These are phyloP conservation scores for Solanum hybrid DNA, from an alignment of 305 asterid genomes.

Conservation along the genomic window DNA sequence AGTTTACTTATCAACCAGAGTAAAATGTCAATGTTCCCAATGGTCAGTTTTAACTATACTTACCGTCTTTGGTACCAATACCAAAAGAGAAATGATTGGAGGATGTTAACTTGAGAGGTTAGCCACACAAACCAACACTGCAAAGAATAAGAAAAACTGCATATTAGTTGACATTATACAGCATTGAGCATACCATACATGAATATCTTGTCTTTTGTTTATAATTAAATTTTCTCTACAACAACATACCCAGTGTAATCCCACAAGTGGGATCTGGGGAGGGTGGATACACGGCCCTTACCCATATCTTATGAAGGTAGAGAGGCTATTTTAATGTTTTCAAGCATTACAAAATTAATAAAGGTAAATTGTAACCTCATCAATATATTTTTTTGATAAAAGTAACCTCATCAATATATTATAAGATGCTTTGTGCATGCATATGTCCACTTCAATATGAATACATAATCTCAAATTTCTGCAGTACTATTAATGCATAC, in stretches of 20 bases:
- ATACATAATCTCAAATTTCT: neutral
- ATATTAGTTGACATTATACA: neutral
- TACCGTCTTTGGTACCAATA: constrained; percentile 43
- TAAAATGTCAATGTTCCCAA: constrained; percentile 60
- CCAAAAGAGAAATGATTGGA: constrained; percentile 46
- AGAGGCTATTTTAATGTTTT: neutral
- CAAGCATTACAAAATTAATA: neutral
- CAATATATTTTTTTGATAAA: too few species aligned
- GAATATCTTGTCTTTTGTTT: neutral
- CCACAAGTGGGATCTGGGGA: neutral
- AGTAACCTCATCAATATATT: neutral
- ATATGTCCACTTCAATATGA: neutral
- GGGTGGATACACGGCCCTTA: neutral
- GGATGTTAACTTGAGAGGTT: constrained; percentile 55
- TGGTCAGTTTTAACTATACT: constrained; percentile 48
- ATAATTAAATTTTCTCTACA: neutral
- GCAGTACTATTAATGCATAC: neutral
- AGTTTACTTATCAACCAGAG: constrained; percentile 61
- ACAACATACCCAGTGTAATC: neutral
- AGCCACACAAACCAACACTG: constrained; percentile 88
- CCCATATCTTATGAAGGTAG: neutral
- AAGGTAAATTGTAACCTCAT: neutral
- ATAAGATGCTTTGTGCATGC: neutral
- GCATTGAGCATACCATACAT: neutral
- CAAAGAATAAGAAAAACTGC: neutral